Percentiles rank a stretch among this genome's conserved stretches.
Evolutionary conservation across 2,329 filamentous ascomycete genomes (phyloP).

Genomic region (Epichloe bromicola): DNA sequence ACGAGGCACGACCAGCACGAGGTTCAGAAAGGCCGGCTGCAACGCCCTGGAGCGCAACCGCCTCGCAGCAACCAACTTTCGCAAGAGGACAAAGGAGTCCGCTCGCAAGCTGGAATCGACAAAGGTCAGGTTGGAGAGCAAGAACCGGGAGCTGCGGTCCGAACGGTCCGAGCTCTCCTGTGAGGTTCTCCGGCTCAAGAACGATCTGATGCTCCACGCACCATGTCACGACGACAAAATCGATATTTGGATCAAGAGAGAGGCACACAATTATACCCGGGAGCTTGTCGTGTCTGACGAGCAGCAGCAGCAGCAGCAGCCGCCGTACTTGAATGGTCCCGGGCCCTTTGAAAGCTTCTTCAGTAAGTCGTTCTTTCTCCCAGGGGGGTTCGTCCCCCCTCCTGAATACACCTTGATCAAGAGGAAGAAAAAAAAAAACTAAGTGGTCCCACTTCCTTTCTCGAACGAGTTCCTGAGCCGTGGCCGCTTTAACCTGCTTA

Average conservation of each 20-base stretch:
- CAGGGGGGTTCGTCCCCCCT: too few relatives aligned
- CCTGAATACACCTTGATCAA: too few relatives aligned
- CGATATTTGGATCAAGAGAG: constrained; percentile 1
- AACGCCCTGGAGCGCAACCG: constrained; percentile 2
- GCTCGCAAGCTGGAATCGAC: neutral
- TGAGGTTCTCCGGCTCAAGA: too few relatives aligned
- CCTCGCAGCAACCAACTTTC: constrained; percentile 1
- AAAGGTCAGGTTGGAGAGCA: constrained; percentile 1
- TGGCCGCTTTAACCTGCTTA: neutral
- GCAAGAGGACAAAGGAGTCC: neutral
- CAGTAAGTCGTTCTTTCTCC: neutral
- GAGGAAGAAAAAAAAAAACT: too few relatives aligned
- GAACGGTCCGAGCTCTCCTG: too few relatives aligned
- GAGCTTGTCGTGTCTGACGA: neutral
- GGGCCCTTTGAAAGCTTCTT: neutral
- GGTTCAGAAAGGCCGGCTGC: neutral
- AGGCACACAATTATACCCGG: neutral
- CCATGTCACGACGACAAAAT: too few relatives aligned
- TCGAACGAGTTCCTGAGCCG: too few relatives aligned
- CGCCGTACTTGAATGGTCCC: neutral
- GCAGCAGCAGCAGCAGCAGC: neutral
- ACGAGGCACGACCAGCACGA: neutral
- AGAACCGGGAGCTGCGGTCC: neutral
- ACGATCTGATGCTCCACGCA: too few relatives aligned
- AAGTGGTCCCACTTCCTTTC: too few relatives aligned